Percentiles rank a stretch among this genome's conserved stretches.
Conservation (phyloP, 306 rosid species). For the Dicorynia guianensis region DNA sequence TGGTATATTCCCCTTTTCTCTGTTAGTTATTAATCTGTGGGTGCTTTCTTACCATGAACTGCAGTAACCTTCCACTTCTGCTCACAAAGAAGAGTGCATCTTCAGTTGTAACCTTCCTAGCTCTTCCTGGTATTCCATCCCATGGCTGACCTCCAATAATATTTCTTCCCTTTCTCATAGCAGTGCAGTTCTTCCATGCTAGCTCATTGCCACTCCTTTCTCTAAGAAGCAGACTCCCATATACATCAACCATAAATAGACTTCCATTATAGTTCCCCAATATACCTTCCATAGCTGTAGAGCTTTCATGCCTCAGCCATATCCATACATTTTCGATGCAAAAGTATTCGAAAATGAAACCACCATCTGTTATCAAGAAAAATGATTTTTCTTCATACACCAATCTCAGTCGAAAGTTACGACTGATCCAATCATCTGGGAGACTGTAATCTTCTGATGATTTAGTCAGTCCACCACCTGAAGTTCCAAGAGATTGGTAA, state of each 20-base stretch:
- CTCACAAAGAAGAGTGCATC: constrained; percentile 90
- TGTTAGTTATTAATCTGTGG: neutral
- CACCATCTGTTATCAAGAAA: constrained; percentile 71
- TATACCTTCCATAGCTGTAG: constrained; percentile 72
- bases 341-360: constrained; percentile 77
- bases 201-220: constrained; percentile 73
- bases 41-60: constrained; percentile 70
- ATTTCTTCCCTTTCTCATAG: constrained; percentile 68
- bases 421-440: constrained; percentile 64
- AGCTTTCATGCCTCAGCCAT: constrained; percentile 88
- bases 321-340: constrained; percentile 78
- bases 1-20: constrained; percentile 18
- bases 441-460: constrained; percentile 53
- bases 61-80: constrained; percentile 77
- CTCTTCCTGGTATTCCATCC: constrained; percentile 70
- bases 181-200: constrained; percentile 80
- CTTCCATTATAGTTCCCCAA: constrained; percentile 91
- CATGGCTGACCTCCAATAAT: constrained; percentile 86
- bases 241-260: constrained; percentile 69
- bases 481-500: constrained; percentile 56
- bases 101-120: constrained; percentile 64
- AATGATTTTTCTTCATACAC: constrained; percentile 84
- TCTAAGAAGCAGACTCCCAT: constrained; percentile 79
- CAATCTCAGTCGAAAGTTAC: constrained; percentile 71
- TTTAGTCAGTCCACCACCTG: constrained; percentile 35